These are phyloP conservation scores for Boletus subparvulus DNA, from an alignment of 768 basidiomycete genomes.

Conservation along the genomic window DNA sequence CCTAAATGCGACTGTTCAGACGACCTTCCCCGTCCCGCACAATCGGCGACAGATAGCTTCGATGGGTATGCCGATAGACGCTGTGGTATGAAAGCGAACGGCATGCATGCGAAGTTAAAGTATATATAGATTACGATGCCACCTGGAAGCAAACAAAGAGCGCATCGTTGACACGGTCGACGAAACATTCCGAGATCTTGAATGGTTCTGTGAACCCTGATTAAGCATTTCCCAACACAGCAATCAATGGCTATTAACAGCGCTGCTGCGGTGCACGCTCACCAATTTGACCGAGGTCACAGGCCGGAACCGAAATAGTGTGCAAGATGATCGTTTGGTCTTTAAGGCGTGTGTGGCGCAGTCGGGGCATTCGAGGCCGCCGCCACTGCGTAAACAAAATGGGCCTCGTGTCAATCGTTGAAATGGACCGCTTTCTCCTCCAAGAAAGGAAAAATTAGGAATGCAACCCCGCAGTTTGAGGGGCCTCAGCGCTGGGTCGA, in stretches of 20 bases:
- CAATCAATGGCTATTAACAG: constrained; percentile 5
- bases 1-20: constrained; percentile 15
- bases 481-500: constrained; percentile 22
- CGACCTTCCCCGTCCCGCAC: constrained; percentile 13
- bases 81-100: constrained; percentile 3
- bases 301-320: constrained; percentile 28
- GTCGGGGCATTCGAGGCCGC: constrained; percentile 10
- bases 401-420: constrained; percentile 17
- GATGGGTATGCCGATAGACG: constrained; percentile 15
- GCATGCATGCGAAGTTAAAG: constrained; percentile 12
- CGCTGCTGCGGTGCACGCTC: constrained; percentile 20
- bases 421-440: constrained; percentile 9
- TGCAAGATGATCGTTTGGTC: background rate
- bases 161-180: constrained; percentile 11
- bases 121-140: constrained; percentile 10
- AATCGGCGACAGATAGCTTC: constrained; percentile 22
- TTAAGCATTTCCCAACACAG: constrained; percentile 10
- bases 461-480: constrained; percentile 34
- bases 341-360: constrained; percentile 11
- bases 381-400: constrained; percentile 20
- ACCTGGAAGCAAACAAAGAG: constrained; percentile 9
- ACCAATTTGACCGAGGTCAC: constrained; percentile 10
- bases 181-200: constrained; percentile 7
- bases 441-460: constrained; percentile 11
- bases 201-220: constrained; percentile 6